Evolutionary conservation across 2,329 filamentous ascomycete genomes (phyloP), one percentile per base, ranked within the genome.

Genomic region (Cercospora berteroae): DNA sequence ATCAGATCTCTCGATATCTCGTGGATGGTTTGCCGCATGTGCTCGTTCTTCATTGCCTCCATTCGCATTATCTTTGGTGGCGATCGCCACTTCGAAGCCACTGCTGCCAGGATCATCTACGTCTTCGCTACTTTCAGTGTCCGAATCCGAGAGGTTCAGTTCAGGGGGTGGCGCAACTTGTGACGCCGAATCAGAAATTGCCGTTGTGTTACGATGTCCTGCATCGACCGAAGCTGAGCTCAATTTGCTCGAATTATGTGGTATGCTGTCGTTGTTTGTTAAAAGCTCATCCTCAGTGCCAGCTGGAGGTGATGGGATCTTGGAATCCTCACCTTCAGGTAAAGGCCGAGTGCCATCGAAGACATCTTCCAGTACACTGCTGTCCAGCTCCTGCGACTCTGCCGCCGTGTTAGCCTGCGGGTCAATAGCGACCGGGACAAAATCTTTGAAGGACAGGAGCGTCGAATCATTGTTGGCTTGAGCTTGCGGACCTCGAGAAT

Each of bases 251-350:
- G 60, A 63, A 60, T 63, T 36, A 31, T 50, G 63, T 33, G 56
- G 6, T 67, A 39, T 36, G 65, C 68, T 70, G 64, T 44, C 55
- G 60, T 33, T 13, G 10, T 66, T 60, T 31, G 64, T 71, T 60
- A 71, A 61, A 68, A 69, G 42, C 20, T 57, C 63, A 36, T 65
- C 55, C 64, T 58, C 42, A 20, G 33, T 39, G 36, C 31, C 33
- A 27, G 55, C 39, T 29, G 18, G 39, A 10, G 52, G 20, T 50
- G 65, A 55, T 58, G 29, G 12, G 55, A 48, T 29, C 5, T 65
- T 44, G 33, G 52, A 36, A 60, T 65, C 65, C 71, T 69, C 73
- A 73, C 70, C 67, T 66, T 69, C 64, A 39, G 71, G 68, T 39
- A 72, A 36, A 64, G 66, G 61, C 59, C 66, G 68, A 27, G 68